Conservation (phyloP, 2,329 filamentous ascomycete species). For the Ophiocordyceps camponoti-floridani region DNA sequence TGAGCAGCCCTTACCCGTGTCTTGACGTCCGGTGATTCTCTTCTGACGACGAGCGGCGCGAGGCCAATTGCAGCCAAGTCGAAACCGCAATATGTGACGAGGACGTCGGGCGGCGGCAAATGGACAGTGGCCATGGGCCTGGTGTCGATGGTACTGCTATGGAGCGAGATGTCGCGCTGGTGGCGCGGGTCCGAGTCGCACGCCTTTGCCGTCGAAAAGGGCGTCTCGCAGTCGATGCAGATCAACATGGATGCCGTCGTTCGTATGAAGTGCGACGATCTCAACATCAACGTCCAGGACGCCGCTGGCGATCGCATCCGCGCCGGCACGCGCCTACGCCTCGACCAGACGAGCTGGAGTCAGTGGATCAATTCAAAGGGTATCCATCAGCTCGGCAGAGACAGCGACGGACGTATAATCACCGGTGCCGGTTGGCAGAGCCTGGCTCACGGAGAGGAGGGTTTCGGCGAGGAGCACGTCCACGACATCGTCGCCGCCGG, state of each 20-base stretch:
- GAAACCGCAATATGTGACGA: constrained; percentile 79
- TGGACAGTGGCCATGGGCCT: constrained; percentile 75
- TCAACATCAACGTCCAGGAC: constrained; percentile 97
- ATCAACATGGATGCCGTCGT: constrained; percentile 93
- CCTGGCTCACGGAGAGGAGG: constrained; percentile 36
- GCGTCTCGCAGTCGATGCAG: constrained; percentile 70
- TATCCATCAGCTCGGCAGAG: constrained; percentile 39
- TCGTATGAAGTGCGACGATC: constrained; percentile 66
- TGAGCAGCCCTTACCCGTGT: background rate
- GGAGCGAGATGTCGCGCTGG: constrained; percentile 67
- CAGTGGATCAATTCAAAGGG: constrained; percentile 64
- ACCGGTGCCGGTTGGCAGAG: constrained; percentile 39
- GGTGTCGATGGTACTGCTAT: constrained; percentile 57
- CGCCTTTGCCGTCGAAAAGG: constrained; percentile 86
- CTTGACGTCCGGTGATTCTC: background rate
- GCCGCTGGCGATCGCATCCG: constrained; percentile 83
- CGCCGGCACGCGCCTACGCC: constrained; percentile 54
- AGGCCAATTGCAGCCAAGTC: constrained; percentile 54
- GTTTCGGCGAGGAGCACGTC: constrained; percentile 65
- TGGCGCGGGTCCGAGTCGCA: constrained; percentile 71
- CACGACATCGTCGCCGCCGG: constrained; percentile 72
- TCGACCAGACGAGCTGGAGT: constrained; percentile 62
- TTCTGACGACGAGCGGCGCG: background rate
- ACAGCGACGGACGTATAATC: constrained; percentile 33
- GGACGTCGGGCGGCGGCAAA: constrained; percentile 73